Evolutionary conservation across 805 yeast species (phyloP).

Genomic region (Ogataea trehaloabstinens): DNA sequence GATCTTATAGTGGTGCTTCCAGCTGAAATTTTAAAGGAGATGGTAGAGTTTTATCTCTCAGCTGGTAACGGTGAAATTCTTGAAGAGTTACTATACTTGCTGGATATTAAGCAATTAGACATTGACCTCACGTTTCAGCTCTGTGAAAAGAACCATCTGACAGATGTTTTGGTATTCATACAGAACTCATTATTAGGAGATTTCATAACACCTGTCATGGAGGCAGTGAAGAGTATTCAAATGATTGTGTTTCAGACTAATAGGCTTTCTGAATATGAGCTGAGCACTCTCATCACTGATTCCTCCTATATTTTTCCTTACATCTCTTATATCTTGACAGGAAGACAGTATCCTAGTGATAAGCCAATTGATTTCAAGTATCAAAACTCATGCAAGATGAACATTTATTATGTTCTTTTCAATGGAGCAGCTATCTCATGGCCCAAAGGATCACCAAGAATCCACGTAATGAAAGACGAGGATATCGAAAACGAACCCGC

Average conservation of each 20-base stretch:
- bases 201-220: conserved; percentile 66
- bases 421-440: conserved; percentile 50
- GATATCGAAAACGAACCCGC: conserved; percentile 40
- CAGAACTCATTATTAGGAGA: conserved; percentile 73
- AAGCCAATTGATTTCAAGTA: conserved; percentile 36
- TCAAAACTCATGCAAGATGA: conserved; percentile 44
- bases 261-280: conserved; percentile 10
- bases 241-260: conserved; percentile 10
- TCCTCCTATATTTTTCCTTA: conserved; percentile 51
- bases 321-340: conserved; percentile 67
- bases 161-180: conserved; percentile 65
- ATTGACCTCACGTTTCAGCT: conserved; percentile 70
- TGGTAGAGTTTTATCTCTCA: conserved; percentile 52
- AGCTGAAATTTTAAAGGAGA: conserved; percentile 58
- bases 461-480: conserved; percentile 33
- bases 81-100: conserved; percentile 65
- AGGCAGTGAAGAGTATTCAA: conserved; percentile 43
- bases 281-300: conserved; percentile 10
- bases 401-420: conserved; percentile 57
- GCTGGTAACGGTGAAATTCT: conserved; percentile 45
- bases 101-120: conserved; percentile 70
- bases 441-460: conserved; percentile 39
- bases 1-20: conserved; percentile 51
- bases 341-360: conserved; percentile 79
- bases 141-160: conserved; percentile 53